Percentiles rank a stretch among this genome's conserved stretches.
phyloP scores from a whole-genome alignment of 2,329 filamentous ascomycete genomes.

The Xylaria arbuscula region DNA sequence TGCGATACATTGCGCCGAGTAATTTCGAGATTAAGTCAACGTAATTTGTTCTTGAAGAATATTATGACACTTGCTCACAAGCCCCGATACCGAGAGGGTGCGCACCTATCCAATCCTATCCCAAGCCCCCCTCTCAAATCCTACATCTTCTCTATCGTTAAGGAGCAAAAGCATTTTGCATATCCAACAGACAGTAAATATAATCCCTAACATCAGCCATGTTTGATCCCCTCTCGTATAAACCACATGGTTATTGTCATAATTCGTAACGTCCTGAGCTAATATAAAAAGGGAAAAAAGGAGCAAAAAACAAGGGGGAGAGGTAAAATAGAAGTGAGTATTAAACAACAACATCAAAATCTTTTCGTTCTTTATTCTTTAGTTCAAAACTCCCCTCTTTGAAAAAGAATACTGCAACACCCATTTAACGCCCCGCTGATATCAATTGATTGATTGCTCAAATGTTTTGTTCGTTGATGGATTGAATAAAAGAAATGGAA shows the following conservation, averaged over 20 bases:
- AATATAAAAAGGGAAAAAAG: not conserved
- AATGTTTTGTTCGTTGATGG: not conserved
- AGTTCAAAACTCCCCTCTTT: conserved; percentile 1
- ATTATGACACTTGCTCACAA: not conserved
- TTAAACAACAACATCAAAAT: not conserved
- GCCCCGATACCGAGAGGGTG: not conserved
- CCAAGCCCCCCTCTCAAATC: not conserved
- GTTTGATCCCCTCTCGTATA: conserved; percentile 2
- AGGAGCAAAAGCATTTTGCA: not conserved
- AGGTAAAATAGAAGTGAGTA: not conserved
- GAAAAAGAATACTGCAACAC: conserved; percentile 7
- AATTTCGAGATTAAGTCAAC: no score
- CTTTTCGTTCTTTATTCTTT: conserved; percentile 24
- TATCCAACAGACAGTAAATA: not conserved
- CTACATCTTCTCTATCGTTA: conserved; percentile 3
- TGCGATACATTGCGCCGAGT: no score
- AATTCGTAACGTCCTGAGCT: conserved; percentile 14
- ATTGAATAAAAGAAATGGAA: conserved; percentile 5
- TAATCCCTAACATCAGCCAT: not conserved
- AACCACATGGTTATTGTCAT: conserved; percentile 1
- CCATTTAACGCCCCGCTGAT: conserved; percentile 29
- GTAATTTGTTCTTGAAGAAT: not conserved
- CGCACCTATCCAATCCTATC: not conserved
- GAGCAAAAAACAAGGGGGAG: not conserved
- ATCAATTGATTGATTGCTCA: not conserved